Percentiles rank a stretch among this genome's conserved stretches.
phyloP scores from a whole-genome alignment of 352 stramenopile genomes.

The Phytophthora colocasiae region DNA sequence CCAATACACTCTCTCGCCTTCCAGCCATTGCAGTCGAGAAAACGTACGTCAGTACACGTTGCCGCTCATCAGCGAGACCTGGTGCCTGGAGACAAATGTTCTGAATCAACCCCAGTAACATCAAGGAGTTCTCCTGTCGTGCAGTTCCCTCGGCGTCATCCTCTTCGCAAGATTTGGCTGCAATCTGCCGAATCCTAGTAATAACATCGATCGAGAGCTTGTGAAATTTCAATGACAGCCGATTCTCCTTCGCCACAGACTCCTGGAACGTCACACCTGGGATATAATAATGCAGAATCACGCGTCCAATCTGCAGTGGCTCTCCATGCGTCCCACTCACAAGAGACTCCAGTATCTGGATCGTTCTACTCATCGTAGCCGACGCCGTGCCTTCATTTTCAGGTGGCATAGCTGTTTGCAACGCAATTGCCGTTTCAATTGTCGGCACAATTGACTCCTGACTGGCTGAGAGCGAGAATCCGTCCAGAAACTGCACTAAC shows the following conservation, averaged over 20 bases:
- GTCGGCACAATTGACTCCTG: constrained; percentile 80
- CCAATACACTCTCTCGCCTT: constrained; percentile 18
- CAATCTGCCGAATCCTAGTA: constrained; percentile 39
- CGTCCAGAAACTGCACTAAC: constrained; percentile 61
- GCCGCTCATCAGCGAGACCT: constrained; percentile 72
- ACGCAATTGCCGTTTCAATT: constrained; percentile 65
- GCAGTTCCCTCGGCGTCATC: constrained; percentile 41
- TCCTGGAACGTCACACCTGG: constrained; percentile 77
- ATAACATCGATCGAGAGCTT: constrained; percentile 68
- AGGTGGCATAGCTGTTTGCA: constrained; percentile 55
- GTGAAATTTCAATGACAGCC: constrained; percentile 69
- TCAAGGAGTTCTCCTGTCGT: constrained; percentile 46
- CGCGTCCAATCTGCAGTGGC: constrained; percentile 53
- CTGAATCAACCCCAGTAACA: constrained; percentile 68
- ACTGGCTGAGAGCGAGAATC: constrained; percentile 69
- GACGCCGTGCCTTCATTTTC: constrained; percentile 51
- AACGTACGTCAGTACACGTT: constrained; percentile 65
- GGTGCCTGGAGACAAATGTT: constrained; percentile 83
- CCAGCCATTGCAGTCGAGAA: constrained; percentile 51
- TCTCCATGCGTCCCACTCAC: constrained; percentile 65
- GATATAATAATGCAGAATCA: constrained; percentile 79
- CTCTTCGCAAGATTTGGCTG: constrained; percentile 27
- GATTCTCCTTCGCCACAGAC: constrained; percentile 54
- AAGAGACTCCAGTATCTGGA: constrained; percentile 55
- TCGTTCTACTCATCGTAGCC: constrained; percentile 44